Evolutionary conservation across 2,329 filamentous ascomycete genomes (phyloP).

Genomic region (Didymella arachidicola): DNA sequence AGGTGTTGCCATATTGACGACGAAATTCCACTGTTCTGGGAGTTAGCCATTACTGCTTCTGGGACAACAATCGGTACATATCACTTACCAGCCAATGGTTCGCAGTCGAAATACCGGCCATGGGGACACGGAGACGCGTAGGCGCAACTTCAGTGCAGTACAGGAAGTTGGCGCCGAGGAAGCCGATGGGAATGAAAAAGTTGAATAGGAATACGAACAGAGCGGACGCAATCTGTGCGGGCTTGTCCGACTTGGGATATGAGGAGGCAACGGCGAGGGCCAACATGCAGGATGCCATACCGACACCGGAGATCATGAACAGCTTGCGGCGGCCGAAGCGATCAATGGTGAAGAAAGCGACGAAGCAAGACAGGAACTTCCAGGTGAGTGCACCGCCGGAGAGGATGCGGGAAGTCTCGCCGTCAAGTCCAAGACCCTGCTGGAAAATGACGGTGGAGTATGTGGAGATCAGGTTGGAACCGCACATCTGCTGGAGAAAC

Average conservation of each 20-base stretch:
- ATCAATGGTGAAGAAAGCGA: slow-evolving; percentile 76
- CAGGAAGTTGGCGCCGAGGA: slow-evolving; percentile 66
- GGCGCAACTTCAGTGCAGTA: slow-evolving; percentile 68
- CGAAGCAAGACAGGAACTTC: slow-evolving; percentile 64
- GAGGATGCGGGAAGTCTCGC: slow-evolving; percentile 65
- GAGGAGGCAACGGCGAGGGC: slow-evolving; percentile 62
- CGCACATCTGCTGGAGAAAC: slow-evolving; percentile 61
- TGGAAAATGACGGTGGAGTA: slow-evolving; percentile 57
- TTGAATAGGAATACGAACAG: slow-evolving; percentile 68
- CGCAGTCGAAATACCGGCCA: slow-evolving; percentile 65
- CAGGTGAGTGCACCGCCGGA: slow-evolving; percentile 67
- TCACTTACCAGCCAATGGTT: slow-evolving; percentile 57
- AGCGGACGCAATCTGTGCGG: slow-evolving; percentile 61
- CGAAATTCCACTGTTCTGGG: slow-evolving; percentile 42
- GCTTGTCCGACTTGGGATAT: slow-evolving; percentile 55
- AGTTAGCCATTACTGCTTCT: no score
- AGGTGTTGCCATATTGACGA: slow-evolving; percentile 40
- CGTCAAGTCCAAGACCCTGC: slow-evolving; percentile 54
- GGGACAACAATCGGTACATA: no score
- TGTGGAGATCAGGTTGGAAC: slow-evolving; percentile 59
- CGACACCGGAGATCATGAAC: slow-evolving; percentile 61
- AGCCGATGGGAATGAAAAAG: slow-evolving; percentile 67
- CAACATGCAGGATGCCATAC: slow-evolving; percentile 65
- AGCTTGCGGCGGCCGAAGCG: slow-evolving; percentile 69
- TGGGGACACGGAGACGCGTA: slow-evolving; percentile 60